Evolutionary conservation across 768 basidiomycete species (phyloP), one percentile per base, ranked within the genome.

Genomic region (Collybia nuda): DNA sequence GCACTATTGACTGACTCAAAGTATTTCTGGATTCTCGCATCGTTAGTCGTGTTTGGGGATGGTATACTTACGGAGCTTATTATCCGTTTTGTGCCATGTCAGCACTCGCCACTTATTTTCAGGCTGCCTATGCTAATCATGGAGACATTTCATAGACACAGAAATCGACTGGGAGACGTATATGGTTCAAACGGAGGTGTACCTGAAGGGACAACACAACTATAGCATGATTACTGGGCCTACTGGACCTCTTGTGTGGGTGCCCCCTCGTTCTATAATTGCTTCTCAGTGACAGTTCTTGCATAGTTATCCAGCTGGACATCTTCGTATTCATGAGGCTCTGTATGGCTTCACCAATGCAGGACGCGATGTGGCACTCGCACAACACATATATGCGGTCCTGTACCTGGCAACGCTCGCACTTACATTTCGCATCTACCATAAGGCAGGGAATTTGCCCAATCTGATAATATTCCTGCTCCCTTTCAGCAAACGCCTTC

Each of bases 121-220:
- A 28, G 44, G 37, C 40, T 6, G 17, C 19, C 15, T 24, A 53
- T 38, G 40, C 46, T 52, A 28, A 56, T 23, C 42, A 47, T 26
- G 19, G 43, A 60, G 49, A 63, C 63, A 54, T 43, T 11, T 32
- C 14, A 54, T 39, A 98, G 96, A 95, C 71, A 98, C 97, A 9
- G 95, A 99, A 70, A 99, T 99, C 60, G 97, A 99, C 70, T 98
- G 92, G 85, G 80, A 86, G 61, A 98, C 97, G 0, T 99, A 99
- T 64, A 93, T 98, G 84, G 73, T 86, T 46, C 97, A 98, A 47
- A 79, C 90, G 1, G 78, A 86, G 49, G 64, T 88, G 37, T 93
- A 90, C 69, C 59, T 90, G 41, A 79, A 82, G 48, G 94, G 94
- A 28, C 87, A 95, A 64, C 76, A 86, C 41, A 81, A 94, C 61